Evolutionary conservation across 208 protist species (phyloP), one percentile per base, ranked within the genome.

Genomic region (Leishmania aethiopica): DNA sequence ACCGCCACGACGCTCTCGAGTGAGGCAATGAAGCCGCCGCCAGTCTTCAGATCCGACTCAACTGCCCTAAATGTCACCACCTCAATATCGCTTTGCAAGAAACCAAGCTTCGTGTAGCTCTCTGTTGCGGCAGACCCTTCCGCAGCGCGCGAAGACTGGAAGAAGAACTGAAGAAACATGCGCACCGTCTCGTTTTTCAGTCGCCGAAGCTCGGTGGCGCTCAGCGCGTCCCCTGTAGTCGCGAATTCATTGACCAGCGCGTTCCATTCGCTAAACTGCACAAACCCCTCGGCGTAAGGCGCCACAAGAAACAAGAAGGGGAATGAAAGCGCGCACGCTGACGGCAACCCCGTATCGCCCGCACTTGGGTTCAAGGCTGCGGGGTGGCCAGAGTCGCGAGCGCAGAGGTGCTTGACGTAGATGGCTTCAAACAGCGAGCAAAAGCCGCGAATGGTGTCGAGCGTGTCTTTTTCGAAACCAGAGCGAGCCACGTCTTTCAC

Each of bases 211-310:
- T 90, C 83, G 32, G 75, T 55, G 15, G 82, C 66, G 3, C n/a
- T 86, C 40, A 89, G 55, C 13, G 51, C 64, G 42, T 76, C 86
- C 11, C 81, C 84, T 0, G 66, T 81, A 11, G 84, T 62, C 51
- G 70, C 40, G 71, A 83, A 86, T 40, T 71, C 22, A 60, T 74
- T 55, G 10, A 83, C 81, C 60, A 88, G 60, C 25, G 79, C 77
- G 22, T 81, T 76, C 70, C 90, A 71, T 73, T 90, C 80, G 22
- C 82, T 83, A 74, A 89, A 87, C 42, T 89, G 84, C 53, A 95
- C 81, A 86, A 95, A 95, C 22, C 92, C 92, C 55, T 90, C 90
- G 11, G 89, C 91, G 83, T 94, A 97, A 22, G 88, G 89, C 8
- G 90, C 88, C 7, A 95, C 84, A 69, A 94, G 87, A 47, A 87